Conservation (phyloP, 2,329 filamentous ascomycete genomes). For the Trichoderma endophyticum region DNA sequence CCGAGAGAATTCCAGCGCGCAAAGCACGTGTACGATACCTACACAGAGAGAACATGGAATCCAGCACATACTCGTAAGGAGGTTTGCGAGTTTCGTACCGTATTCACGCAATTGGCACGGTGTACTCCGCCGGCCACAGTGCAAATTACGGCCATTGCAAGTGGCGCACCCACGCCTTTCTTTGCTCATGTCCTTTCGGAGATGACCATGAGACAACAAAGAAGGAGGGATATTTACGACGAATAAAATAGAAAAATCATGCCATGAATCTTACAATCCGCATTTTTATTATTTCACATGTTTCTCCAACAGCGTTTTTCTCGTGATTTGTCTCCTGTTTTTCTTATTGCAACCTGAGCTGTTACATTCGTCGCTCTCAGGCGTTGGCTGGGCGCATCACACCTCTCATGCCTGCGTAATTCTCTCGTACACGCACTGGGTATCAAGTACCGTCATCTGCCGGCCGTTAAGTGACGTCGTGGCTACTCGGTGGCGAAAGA, state of each 20-base stretch:
- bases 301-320: not conserved
- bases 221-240: not conserved
- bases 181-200: slow-evolving; percentile 6
- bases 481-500: slow-evolving; percentile 14
- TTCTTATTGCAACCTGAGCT: not conserved
- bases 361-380: not conserved
- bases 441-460: slow-evolving; percentile 5
- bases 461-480: slow-evolving; percentile 10
- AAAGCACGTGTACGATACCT: not conserved
- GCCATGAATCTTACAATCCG: slow-evolving; percentile 5
- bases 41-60: not conserved
- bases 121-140: not conserved
- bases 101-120: not conserved
- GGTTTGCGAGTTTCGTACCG: not conserved
- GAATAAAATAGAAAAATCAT: not conserved
- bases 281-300: not conserved
- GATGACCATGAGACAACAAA: not conserved
- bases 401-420: not conserved
- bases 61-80: not conserved
- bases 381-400: not conserved
- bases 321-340: not conserved
- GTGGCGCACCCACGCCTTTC: not conserved
- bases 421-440: not conserved
- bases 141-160: not conserved
- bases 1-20: not conserved